Conservation (phyloP, 129 eudicot genomes). For the Logfia minima region DNA sequence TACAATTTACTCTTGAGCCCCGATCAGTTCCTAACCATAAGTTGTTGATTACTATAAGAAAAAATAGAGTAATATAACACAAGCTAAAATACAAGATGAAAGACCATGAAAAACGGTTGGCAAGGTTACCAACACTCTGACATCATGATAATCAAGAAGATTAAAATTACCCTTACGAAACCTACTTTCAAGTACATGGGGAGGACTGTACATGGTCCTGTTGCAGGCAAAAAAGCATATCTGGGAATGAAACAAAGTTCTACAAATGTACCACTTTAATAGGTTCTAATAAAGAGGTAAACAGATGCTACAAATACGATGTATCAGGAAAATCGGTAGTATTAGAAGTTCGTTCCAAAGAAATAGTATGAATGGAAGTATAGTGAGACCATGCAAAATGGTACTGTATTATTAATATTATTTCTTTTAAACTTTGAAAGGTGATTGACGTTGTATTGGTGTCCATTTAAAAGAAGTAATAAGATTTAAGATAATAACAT, state of each 20-base stretch:
- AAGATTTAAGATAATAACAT: neutral
- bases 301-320: conserved; percentile 6
- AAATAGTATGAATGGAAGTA: too few species aligned
- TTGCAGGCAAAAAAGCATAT: conserved; percentile 4
- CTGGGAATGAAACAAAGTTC: neutral
- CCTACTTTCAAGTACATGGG: conserved; percentile 13
- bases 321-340: too few species aligned
- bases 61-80: neutral
- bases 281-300: neutral
- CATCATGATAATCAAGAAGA: neutral
- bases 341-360: too few species aligned
- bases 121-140: conserved; percentile 14
- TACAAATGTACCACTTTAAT: neutral
- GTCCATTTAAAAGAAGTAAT: too few species aligned
- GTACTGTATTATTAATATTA: too few species aligned
- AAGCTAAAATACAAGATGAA: conserved; percentile 18
- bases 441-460: too few species aligned
- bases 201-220: neutral
- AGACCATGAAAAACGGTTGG: neutral
- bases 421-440: too few species aligned
- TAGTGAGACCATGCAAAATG: too few species aligned
- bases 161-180: too few species aligned
- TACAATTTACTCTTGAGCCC: conserved; percentile 57
- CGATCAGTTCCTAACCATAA: conserved; percentile 77
- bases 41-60: neutral